Base-by-base conservation (phyloP, 2,329 filamentous ascomycete species). In the Colletotrichum chlorophyti region DNA sequence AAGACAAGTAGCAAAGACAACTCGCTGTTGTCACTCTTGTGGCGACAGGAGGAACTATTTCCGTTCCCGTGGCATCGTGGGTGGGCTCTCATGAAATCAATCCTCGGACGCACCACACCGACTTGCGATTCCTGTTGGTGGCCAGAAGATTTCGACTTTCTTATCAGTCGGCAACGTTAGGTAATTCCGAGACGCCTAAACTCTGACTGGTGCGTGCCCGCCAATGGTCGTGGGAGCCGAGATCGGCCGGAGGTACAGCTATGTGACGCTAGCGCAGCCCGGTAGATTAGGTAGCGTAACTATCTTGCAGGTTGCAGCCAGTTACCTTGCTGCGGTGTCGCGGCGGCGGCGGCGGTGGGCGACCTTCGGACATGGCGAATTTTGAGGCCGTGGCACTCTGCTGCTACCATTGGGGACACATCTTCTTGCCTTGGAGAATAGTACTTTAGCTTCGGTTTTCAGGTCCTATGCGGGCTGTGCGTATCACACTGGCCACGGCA, bases 141-240 rank as follows among this genome's bases (percentile, higher is more conserved):
- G 37, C 43, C 40, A 32, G 48, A 34, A 8, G 29, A 14, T 15
- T 10, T 38, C 12, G 19, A 26, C 35, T 61, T 46, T 42, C 61
- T 63, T 63, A 63, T 63, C 61, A 55, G 54, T 53, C 27, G 27
- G 29, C 19, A 32, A 53, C 40, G 55, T 63, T 63, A 63, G 49
- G 61, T 63, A 63, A 63, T 59, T 43, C 23, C 32, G 38, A 45
- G 50, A 42, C 38, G 14, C 15, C 21, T 26, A 24, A 14, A 15
- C 42, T 53, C 37, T 53, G 45, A 60, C 24, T 52, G 53, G 52
- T n/a, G n/a, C 21, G 50, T 48, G 31, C 23, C 17, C 40, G 21
- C 32, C 49, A 62, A 55, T 53, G 31, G 34, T n/a, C 14, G 49
- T n/a, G n/a, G 26, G 35, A 50, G 59, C 61, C 61, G 61, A 63